A percentile compares a stretch with the other conserved stretches of the same genome.
Evolutionary conservation across 768 basidiomycete species (phyloP).

Genomic region (Rubroboletus satanas): DNA sequence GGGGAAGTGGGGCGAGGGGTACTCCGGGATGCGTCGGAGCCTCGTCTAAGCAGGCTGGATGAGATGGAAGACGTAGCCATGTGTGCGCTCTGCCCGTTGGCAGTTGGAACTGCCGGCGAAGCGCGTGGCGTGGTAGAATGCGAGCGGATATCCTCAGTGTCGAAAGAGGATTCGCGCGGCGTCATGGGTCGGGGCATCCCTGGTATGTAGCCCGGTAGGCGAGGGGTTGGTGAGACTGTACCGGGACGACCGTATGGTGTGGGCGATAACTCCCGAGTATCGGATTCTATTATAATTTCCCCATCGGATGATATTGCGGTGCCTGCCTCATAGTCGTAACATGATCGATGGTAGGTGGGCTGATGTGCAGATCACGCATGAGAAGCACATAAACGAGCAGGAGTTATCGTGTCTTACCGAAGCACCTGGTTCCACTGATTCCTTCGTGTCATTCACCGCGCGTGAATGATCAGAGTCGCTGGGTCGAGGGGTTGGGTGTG

Average conservation of each 20-base stretch:
- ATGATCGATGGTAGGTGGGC: slow-evolving; percentile 31
- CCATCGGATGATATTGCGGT: slow-evolving; percentile 71
- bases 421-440: slow-evolving; percentile 13
- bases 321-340: slow-evolving; percentile 52
- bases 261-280: slow-evolving; percentile 55
- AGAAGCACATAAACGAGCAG: slow-evolving; percentile 15
- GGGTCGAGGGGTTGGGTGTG: slow-evolving; percentile 41
- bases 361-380: slow-evolving; percentile 16
- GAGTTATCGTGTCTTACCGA: slow-evolving; percentile 23
- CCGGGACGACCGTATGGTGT: slow-evolving; percentile 52
- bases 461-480: slow-evolving; percentile 27
- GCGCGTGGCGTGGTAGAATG: slow-evolving; percentile 74
- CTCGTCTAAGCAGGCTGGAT: slow-evolving; percentile 45
- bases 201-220: slow-evolving; percentile 80
- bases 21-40: slow-evolving; percentile 53
- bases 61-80: slow-evolving; percentile 33
- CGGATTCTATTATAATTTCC: slow-evolving; percentile 43
- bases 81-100: slow-evolving; percentile 35
- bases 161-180: slow-evolving; percentile 64
- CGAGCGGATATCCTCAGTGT: slow-evolving; percentile 69
- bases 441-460: slow-evolving; percentile 17
- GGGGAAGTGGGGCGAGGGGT: slow-evolving; percentile 50
- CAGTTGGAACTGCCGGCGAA: slow-evolving; percentile 52
- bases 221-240: slow-evolving; percentile 45
- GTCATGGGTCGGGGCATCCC: slow-evolving; percentile 92